A percentile compares a stretch with the other conserved stretches of the same genome.
Evolutionary conservation across 208 protist genomes (phyloP).

Genomic region (Phytomonas sp.): DNA sequence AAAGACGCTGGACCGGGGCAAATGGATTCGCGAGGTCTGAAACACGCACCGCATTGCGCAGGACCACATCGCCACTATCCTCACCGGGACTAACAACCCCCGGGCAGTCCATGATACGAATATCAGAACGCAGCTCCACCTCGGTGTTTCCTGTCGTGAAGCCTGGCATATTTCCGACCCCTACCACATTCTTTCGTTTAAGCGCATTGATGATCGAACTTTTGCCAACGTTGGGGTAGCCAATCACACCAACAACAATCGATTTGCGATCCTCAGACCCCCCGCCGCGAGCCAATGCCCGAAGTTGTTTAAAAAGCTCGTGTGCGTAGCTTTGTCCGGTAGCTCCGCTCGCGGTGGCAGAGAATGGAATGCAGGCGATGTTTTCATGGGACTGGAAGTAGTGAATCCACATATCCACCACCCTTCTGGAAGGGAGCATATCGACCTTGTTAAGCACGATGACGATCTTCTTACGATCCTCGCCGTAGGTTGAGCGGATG

Average conservation of each 20-base stretch:
- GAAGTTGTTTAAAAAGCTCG: conserved; percentile 89
- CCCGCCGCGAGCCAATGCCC: conserved; percentile 65
- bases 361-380: conserved; percentile 76
- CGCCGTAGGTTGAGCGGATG: conserved; percentile 83
- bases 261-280: conserved; percentile 75
- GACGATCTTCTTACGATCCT: conserved; percentile 90
- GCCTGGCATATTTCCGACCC: conserved; percentile 90
- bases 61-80: conserved; percentile 87
- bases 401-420: conserved; percentile 75
- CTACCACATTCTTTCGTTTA: conserved; percentile 90
- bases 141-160: conserved; percentile 93
- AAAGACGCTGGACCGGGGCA: conserved; percentile 80
- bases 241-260: conserved; percentile 96
- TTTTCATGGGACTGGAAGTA: conserved; percentile 81
- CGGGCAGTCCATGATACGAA: conserved; percentile 96
- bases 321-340: conserved; percentile 42
- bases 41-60: conserved; percentile 93
- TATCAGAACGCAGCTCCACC: conserved; percentile 93
- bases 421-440: conserved; percentile 91
- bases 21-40: conserved; percentile 92
- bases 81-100: conserved; percentile 92
- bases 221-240: conserved; percentile 98
- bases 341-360: conserved; percentile 76
- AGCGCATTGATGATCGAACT: conserved; percentile 96
- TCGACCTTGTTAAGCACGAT: conserved; percentile 97